These are phyloP conservation scores for Nakazawaea laoshanensis DNA, from an alignment of 805 yeast genomes.

Conservation along the genomic window DNA sequence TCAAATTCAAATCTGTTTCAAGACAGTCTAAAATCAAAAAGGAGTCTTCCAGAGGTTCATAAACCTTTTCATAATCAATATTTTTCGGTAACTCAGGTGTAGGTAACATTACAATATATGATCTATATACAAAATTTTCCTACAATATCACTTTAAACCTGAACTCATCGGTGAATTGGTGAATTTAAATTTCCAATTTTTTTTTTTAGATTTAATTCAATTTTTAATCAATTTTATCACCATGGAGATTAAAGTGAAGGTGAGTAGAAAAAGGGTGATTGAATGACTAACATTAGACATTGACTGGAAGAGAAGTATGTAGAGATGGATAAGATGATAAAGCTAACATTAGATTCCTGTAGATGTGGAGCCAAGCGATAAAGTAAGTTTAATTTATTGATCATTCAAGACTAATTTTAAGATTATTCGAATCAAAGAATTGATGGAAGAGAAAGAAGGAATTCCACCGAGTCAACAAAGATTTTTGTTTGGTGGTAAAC, in stretches of 20 bases:
- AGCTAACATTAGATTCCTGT: constrained; percentile 43
- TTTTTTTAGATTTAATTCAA: too few relatives aligned
- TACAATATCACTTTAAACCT: too few relatives aligned
- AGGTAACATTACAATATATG: constrained; percentile 75
- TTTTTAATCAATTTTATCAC: constrained; percentile 4
- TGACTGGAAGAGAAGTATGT: constrained; percentile 70
- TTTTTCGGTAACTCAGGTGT: constrained; percentile 53
- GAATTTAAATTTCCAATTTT: too few relatives aligned
- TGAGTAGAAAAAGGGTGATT: constrained; percentile 17
- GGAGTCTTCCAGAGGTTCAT: constrained; percentile 94
- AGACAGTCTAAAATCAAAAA: constrained; percentile 75
- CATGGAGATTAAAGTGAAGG: constrained; percentile 65
- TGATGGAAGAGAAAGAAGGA: constrained; percentile 93
- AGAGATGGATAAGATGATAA: too few relatives aligned
- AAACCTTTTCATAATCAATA: constrained; percentile 64
- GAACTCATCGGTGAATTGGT: too few relatives aligned
- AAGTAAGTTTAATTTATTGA: constrained; percentile 27
- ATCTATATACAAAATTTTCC: too few relatives aligned
- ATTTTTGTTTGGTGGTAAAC: constrained; percentile 83
- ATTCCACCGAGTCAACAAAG: constrained; percentile 96
- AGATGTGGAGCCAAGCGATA: constrained; percentile 63
- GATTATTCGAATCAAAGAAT: constrained; percentile 65
- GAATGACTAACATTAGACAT: constrained; percentile 35
- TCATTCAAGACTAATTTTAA: constrained; percentile 17
- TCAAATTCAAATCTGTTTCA: constrained; percentile 41